phyloP scores from a whole-genome alignment of 257 asterid genomes.

The Solanum chmielewskii region DNA sequence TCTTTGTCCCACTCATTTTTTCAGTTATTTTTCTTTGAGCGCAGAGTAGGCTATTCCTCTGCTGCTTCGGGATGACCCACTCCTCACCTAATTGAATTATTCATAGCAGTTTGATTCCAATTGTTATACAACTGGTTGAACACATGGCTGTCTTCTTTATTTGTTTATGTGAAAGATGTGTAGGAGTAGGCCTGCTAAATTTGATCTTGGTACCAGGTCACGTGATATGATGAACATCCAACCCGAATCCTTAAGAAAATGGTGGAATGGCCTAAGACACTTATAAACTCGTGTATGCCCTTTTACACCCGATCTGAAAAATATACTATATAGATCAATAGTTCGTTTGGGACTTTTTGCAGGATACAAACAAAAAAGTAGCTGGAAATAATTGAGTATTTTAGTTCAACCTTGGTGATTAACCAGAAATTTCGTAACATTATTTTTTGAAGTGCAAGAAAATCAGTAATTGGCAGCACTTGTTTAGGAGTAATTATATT shows the following conservation, averaged over 20 bases:
- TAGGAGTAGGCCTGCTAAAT: background rate
- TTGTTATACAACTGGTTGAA: background rate
- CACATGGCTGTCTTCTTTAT: background rate
- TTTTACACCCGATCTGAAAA: background rate
- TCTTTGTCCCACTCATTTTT: background rate
- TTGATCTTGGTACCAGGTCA: background rate
- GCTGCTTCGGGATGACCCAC: background rate
- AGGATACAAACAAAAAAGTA: background rate
- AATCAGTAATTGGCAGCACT: background rate
- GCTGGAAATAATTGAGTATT: background rate
- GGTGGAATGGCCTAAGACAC: background rate
- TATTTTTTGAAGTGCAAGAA: background rate
- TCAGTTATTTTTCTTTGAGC: background rate
- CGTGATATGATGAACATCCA: background rate
- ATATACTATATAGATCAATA: background rate
- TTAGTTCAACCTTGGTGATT: background rate
- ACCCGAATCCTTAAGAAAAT: conserved; percentile 23
- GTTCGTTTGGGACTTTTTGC: background rate
- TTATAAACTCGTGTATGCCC: background rate
- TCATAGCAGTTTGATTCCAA: background rate
- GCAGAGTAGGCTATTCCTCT: background rate
- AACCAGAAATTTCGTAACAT: background rate
- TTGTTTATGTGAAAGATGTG: background rate
- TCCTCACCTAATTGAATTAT: background rate
- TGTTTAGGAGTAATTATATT: background rate